Base-by-base conservation (phyloP, 2,329 filamentous ascomycete genomes). In the Epichloe sylvatica region DNA sequence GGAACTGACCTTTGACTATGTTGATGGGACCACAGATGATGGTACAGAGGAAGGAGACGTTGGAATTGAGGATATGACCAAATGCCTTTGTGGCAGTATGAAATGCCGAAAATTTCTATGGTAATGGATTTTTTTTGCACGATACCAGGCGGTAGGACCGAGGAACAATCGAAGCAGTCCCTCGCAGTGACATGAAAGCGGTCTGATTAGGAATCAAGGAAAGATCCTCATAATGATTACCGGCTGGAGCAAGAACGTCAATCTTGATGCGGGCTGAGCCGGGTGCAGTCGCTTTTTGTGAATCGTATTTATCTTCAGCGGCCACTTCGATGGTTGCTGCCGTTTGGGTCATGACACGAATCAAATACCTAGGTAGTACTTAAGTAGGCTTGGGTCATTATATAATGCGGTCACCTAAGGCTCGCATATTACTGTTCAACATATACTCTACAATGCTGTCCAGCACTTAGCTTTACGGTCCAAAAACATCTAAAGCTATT, bases 1-100 rank as follows among this genome's bases (percentile, higher is more conserved):
- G 34, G 86, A 92, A 62, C 65, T 92, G 34, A 89, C 83, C 0
- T 91, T 92, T 61, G 85, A 91, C 58, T 92, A 92, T 57, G 72
- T 85, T 5, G 83, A 85, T 55, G 80, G 80, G 8, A 73, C 78
- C 23, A 75, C 76, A 8, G 66, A 70, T 35, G 66, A 70, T 34
- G 69, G 73, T 2, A 71, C 78, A 39, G 68, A 70, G 34, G 68
- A 67, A 34, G 52, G 53, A 4, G 59, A 60, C 5, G 69, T 67
- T 52, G 68, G 68, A 45, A 67, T 60, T 9, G 65, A 70, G 52
- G 70, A 77, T 51, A 81, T 80, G 77, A 75, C 72, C 5, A 64
- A 54, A 49, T 83, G 78, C 58, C 61, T 80, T 7, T 91, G 86
- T 57, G 77, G 80, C 1, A 77, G 80, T 43, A 59, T 67, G 36